These are phyloP conservation scores for Fomitiporia mediterranea DNA, from an alignment of 1,284 basidiomycete genomes.

Conservation along the genomic window DNA sequence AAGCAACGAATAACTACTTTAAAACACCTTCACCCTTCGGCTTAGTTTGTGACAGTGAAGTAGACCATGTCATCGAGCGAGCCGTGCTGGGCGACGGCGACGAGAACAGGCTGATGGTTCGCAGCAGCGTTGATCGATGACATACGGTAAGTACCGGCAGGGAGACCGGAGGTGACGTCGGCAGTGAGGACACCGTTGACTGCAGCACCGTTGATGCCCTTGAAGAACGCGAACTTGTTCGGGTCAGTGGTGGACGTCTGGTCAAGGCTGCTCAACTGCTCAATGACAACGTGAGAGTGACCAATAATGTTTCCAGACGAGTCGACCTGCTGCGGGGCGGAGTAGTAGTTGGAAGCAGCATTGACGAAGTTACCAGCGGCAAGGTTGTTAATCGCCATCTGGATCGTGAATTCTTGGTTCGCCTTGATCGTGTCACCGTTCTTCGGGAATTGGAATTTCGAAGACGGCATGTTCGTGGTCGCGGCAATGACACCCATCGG, in stretches of 20 bases:
- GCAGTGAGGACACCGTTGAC: constrained; percentile 47
- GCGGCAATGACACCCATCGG: constrained; percentile 43
- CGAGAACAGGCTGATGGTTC: constrained; percentile 59
- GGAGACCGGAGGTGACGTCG: constrained; percentile 52
- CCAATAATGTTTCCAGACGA: constrained; percentile 48
- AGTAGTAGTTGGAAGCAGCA: constrained; percentile 50
- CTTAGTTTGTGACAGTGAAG: constrained; percentile 40
- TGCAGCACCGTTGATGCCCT: constrained; percentile 50
- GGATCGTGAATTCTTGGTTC: constrained; percentile 45
- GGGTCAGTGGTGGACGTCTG: constrained; percentile 56
- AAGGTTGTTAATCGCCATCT: constrained; percentile 45
- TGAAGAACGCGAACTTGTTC: constrained; percentile 63
- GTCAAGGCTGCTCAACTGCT: constrained; percentile 46
- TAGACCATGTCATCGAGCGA: constrained; percentile 58
- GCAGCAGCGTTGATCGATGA: constrained; percentile 47
- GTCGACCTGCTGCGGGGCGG: constrained; percentile 58
- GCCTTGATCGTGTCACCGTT: constrained; percentile 41
- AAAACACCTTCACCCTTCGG: no score
- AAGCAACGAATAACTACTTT: neutral
- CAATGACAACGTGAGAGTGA: constrained; percentile 64
- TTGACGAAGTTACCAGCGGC: constrained; percentile 52
- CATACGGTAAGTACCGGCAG: constrained; percentile 52
- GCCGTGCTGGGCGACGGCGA: constrained; percentile 56
- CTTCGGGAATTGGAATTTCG: constrained; percentile 44
- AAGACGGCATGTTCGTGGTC: constrained; percentile 42